Evolutionary conservation across 1,139 yeast species (phyloP).

Genomic region (Nadsonia starkeyi-henricii): DNA sequence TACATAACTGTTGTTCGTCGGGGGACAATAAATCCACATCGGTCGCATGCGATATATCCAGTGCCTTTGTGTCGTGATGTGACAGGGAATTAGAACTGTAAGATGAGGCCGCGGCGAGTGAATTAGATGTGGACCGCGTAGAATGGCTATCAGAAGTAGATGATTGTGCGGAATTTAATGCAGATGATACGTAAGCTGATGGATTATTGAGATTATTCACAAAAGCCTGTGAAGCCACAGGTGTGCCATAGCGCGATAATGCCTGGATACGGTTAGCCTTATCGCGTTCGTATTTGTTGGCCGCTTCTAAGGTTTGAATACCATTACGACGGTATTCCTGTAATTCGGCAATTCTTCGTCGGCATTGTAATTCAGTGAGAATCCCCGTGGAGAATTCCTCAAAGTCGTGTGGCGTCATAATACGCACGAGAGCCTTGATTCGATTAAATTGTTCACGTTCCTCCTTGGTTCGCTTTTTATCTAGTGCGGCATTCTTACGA

Average conservation of each 20-base stretch:
- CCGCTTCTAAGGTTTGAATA: constrained; percentile 68
- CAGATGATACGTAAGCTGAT: constrained; percentile 6
- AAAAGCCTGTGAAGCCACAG: constrained; percentile 5
- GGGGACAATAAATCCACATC: constrained; percentile 71
- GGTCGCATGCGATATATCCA: constrained; percentile 69
- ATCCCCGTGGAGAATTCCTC: constrained; percentile 59
- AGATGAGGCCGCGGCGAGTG: not conserved
- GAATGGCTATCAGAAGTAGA: not conserved
- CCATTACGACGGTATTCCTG: constrained; percentile 93
- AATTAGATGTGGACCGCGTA: not conserved
- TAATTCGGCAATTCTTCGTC: constrained; percentile 72
- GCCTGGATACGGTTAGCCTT: constrained; percentile 34
- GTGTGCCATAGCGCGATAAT: constrained; percentile 12
- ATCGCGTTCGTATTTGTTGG: constrained; percentile 78
- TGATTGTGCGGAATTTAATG: constrained; percentile 6
- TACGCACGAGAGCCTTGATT: constrained; percentile 67
- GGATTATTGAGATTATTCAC: constrained; percentile 5
- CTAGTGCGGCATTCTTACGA: constrained; percentile 58
- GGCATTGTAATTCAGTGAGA: constrained; percentile 60
- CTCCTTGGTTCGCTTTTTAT: constrained; percentile 75
- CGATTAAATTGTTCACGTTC: constrained; percentile 69
- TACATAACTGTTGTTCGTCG: constrained; percentile 78
- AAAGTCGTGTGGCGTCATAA: constrained; percentile 72
- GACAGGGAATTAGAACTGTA: constrained; percentile 7
- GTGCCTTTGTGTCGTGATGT: constrained; percentile 17